phyloP scores from a whole-genome alignment of 208 protist genomes.

The Naegleria lovaniensis region DNA sequence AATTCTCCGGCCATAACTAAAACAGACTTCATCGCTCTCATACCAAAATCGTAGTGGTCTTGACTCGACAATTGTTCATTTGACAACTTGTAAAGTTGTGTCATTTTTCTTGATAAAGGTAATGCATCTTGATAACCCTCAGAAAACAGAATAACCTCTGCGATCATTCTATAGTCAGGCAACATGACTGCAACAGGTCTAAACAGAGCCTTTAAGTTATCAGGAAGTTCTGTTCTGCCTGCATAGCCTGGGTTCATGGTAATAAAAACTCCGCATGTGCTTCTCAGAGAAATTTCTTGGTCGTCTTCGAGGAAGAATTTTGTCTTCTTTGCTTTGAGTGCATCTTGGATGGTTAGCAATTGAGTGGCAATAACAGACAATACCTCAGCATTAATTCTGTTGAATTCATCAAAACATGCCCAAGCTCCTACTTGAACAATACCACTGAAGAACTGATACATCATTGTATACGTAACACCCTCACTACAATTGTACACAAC shows the following conservation, averaged over 20 bases:
- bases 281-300: constrained; percentile 78
- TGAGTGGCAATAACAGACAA: constrained; percentile 95
- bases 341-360: constrained; percentile 87
- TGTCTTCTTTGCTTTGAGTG: constrained; percentile 50
- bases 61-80: constrained; percentile 94
- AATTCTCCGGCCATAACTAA: constrained; percentile 94
- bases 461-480: constrained; percentile 93
- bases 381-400: constrained; percentile 97
- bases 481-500: constrained; percentile 97
- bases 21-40: constrained; percentile 96
- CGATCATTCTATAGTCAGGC: constrained; percentile 95
- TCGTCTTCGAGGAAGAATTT: constrained; percentile 88
- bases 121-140: constrained; percentile 91
- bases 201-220: constrained; percentile 96
- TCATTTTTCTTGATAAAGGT: constrained; percentile 91
- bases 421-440: constrained; percentile 91
- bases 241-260: constrained; percentile 99
- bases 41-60: constrained; percentile 96
- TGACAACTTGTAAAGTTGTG: constrained; percentile 94
- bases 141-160: constrained; percentile 93
- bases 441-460: constrained; percentile 95
- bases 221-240: constrained; percentile 93
- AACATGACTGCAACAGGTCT: constrained; percentile 95
- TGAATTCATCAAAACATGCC: constrained; percentile 98
- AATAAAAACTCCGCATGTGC: constrained; percentile 91